Base-by-base conservation (phyloP, 805 yeast genomes). In the Starmerella asiatica region DNA sequence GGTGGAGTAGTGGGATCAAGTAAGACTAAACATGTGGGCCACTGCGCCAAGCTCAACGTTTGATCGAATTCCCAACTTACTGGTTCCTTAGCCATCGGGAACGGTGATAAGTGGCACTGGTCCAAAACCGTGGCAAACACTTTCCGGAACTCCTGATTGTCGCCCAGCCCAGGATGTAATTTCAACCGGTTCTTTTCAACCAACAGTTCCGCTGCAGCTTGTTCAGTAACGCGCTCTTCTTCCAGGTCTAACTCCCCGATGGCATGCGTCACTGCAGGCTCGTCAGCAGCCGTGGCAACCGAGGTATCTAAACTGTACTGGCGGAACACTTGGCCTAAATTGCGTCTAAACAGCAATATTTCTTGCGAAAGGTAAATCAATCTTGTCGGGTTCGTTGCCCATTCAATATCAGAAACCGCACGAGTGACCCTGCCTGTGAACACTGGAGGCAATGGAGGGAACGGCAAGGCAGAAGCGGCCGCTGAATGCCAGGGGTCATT, bases 401-500 rank as follows among this genome's bases (percentile, higher is more conserved):
- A 75, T 23, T 65, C 61, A 32, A 75, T 60, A 46, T 71, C 66
- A 36, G 69, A 46, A 11, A 69, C 70, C 2, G 75, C 61, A 44
- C 84, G 66, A 26, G 69, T 71, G 28, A 88, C 59, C 44, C 91
- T 66, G 42, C 68, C 73, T 3, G 81, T 74, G 55, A 88, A 86
- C 2, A 79, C 60, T 20, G 65, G 62, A 0, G 97, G 94, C 2
- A 91, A 68, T 0, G 75, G 67, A 16, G 65, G 62, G 52, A 78
- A 80, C 0, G 98, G 98, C 76, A 83, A 76, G 7, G 68, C 46
- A 1, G 71, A 59, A 2, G 61, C 47, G 0, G 76, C 65, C 3
- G 88, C 85, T 1, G 91, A 72, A 27, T 76, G 76, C 96, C 97
- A 91, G 0, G 95, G 95, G 59, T 91, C 99, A 49, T 83, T 80